Conservation (phyloP, 495 filamentous ascomycete genomes). For the Neurospora pannonica region DNA sequence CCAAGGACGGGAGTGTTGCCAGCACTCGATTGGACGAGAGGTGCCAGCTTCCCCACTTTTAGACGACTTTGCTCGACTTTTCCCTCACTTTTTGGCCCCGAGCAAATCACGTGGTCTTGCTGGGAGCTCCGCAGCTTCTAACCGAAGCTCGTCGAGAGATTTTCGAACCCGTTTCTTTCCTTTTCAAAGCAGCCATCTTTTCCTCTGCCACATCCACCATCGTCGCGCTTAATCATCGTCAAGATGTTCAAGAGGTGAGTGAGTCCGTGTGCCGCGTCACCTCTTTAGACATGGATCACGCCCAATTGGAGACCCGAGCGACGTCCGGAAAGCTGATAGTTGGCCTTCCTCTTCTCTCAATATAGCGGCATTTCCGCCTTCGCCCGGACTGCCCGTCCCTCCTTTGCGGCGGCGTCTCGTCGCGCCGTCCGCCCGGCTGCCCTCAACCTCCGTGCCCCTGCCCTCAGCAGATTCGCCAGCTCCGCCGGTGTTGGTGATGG, state of each 20-base stretch:
- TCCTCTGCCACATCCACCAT: conserved; percentile 28
- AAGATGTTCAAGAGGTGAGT: conserved; percentile 88
- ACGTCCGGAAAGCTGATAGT: conserved; percentile 23
- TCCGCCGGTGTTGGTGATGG: conserved; percentile 53
- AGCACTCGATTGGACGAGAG: not conserved
- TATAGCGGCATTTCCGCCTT: conserved; percentile 72
- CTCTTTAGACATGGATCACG: conserved; percentile 5
- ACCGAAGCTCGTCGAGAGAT: conserved; percentile 31
- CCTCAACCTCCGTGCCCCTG: conserved; percentile 50
- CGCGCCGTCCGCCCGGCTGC: conserved; percentile 58
- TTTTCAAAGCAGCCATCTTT: conserved; percentile 31
- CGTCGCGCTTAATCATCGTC: conserved; percentile 44
- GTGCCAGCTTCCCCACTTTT: not conserved
- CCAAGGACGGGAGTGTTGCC: not conserved
- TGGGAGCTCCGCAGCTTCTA: conserved; percentile 28
- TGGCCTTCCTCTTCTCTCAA: conserved; percentile 17
- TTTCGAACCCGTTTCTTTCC: conserved; percentile 31
- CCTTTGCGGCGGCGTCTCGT: conserved; percentile 56
- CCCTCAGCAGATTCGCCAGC: conserved; percentile 61
- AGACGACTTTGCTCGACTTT: not conserved
- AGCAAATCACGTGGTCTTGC: conserved; percentile 18
- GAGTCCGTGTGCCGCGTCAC: conserved; percentile 2
- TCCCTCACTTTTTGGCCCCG: not conserved
- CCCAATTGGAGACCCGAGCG: conserved; percentile 22
- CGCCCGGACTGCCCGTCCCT: conserved; percentile 65